These are phyloP conservation scores for Macrocybe gigantea DNA, from an alignment of 768 basidiomycete species.

Conservation along the genomic window DNA sequence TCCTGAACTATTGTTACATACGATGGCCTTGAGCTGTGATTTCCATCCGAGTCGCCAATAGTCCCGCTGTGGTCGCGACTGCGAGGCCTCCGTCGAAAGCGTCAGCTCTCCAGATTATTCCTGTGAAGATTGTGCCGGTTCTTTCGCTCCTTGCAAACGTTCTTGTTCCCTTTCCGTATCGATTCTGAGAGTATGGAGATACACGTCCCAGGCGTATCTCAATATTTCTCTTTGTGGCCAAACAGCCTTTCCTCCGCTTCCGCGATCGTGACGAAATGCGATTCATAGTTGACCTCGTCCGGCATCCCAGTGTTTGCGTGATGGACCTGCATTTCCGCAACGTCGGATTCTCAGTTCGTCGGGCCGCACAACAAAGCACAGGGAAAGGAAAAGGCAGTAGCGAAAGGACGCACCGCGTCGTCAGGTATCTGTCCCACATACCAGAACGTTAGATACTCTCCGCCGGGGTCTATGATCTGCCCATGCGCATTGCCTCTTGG, in stretches of 20 bases:
- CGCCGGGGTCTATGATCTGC: conserved; percentile 18
- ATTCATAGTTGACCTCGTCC: conserved; percentile 44
- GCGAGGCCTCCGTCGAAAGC: no score
- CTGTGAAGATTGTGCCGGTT: no score
- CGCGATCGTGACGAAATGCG: conserved; percentile 35
- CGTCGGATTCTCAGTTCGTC: no score
- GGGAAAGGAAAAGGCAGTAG: no score
- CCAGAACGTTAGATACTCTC: conserved; percentile 52
- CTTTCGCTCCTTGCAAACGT: not conserved
- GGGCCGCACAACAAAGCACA: no score
- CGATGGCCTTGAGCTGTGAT: no score
- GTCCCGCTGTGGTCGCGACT: no score
- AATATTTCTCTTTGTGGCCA: conserved; percentile 27
- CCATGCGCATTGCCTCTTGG: conserved; percentile 8
- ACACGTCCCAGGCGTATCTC: conserved; percentile 33
- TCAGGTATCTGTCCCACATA: conserved; percentile 47
- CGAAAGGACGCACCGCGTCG: conserved; percentile 35
- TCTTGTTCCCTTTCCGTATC: not conserved
- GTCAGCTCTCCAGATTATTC: no score
- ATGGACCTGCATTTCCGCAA: conserved; percentile 26
- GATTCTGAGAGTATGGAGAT: conserved; percentile 14
- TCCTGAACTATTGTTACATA: no score
- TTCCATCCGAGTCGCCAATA: no score
- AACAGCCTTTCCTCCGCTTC: conserved; percentile 33
- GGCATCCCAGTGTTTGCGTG: conserved; percentile 51